Percentiles rank a stretch among this genome's conserved stretches.
Conservation (phyloP, 306 rosid species). For the Rosa rugosa region DNA sequence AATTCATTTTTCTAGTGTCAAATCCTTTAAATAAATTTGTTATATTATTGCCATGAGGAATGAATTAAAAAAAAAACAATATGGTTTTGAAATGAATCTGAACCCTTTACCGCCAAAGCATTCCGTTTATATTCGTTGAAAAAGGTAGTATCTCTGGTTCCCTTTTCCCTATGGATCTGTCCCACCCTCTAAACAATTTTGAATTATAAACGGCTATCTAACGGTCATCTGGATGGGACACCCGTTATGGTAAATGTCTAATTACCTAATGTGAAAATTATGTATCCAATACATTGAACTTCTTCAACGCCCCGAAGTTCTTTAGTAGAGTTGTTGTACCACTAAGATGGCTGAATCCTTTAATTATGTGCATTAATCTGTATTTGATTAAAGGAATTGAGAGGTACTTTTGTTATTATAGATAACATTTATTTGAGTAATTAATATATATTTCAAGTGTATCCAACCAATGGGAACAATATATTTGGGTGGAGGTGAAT, state of each 20-base stretch:
- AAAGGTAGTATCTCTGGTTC: background rate
- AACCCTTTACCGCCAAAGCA: background rate
- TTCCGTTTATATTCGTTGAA: background rate
- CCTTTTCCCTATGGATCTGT: background rate
- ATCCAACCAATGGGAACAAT: too few relatives aligned
- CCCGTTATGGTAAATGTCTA: background rate
- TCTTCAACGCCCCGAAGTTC: too few relatives aligned
- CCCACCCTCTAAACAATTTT: background rate
- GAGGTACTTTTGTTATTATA: too few relatives aligned
- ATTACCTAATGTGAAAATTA: background rate
- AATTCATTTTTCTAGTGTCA: background rate
- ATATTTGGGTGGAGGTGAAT: too few relatives aligned
- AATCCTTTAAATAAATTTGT: background rate
- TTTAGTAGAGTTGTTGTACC: too few relatives aligned
- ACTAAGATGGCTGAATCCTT: too few relatives aligned
- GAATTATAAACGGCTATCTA: slow-evolving; percentile 23
- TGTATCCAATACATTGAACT: too few relatives aligned
- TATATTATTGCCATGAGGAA: background rate
- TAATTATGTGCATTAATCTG: too few relatives aligned
- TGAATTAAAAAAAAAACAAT: background rate
- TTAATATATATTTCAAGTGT: too few relatives aligned
- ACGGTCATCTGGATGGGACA: slow-evolving; percentile 24
- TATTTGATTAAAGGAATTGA: too few relatives aligned
- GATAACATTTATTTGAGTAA: too few relatives aligned
- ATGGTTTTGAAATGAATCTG: background rate